phyloP scores from a whole-genome alignment of 2,329 filamentous ascomycete genomes.

The Cryoendolithus antarcticus region DNA sequence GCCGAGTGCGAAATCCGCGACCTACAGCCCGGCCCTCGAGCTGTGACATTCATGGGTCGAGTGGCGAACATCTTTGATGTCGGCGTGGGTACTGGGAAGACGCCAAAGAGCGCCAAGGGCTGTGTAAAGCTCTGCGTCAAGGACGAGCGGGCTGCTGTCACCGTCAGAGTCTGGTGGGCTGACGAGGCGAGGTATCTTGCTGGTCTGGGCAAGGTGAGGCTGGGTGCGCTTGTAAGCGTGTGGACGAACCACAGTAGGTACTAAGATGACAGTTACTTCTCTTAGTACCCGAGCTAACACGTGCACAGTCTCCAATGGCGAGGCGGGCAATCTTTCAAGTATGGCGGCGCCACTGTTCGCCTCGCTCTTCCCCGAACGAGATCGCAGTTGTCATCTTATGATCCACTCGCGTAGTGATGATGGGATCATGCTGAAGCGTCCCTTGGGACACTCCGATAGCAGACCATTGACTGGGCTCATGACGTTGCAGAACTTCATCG shows the following conservation, averaged over 20 bases:
- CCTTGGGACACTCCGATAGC: conserved; percentile 31
- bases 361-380: conserved; percentile 46
- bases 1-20: conserved; percentile 33
- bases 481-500: conserved; percentile 43
- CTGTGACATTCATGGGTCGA: conserved; percentile 42
- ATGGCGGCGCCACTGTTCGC: conserved; percentile 38
- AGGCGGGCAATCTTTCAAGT: conserved; percentile 28
- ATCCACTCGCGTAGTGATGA: conserved; percentile 39
- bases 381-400: conserved; percentile 41
- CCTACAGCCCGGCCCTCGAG: conserved; percentile 37
- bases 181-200: conserved; percentile 21
- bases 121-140: conserved; percentile 44
- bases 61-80: conserved; percentile 43
- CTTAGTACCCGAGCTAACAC: conserved; percentile 1
- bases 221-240: conserved; percentile 44
- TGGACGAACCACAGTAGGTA: conserved; percentile 40
- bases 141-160: conserved; percentile 43
- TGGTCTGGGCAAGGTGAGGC: conserved; percentile 26
- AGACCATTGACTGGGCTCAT: conserved; percentile 37
- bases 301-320: conserved; percentile 32
- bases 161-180: conserved; percentile 30
- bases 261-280: neutral
- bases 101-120: conserved; percentile 34
- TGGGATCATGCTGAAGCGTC: conserved; percentile 32
- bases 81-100: conserved; percentile 27